Evolutionary conservation across 75 land plant species (phyloP), one percentile per base, ranked within the genome.

Genomic region (Pseudotsuga menziesii): DNA sequence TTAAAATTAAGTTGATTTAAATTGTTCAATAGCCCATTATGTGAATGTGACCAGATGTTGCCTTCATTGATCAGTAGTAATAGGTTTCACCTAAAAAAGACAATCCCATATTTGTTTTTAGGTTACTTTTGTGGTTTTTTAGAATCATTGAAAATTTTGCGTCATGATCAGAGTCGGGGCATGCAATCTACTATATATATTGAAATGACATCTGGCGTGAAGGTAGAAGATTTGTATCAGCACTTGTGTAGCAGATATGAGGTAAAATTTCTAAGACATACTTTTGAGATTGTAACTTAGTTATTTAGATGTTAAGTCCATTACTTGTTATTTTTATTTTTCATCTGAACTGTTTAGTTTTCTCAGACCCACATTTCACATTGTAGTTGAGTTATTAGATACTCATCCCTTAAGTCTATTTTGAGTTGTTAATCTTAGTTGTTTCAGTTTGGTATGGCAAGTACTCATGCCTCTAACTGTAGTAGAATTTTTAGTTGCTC

Each of bases 171-270:
- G 99, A 96, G 85, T 73, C 99, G 98, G 71, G 99, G 99, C 58
- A 96, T 96, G 99, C 91, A 90, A 76, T 94, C 99, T 78, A 94
- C 94, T 26, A 94, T 96, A 76, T 94, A 94, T 77, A 93, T 96
- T 25, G 86, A 94, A 82, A 88, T 96, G 93, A 78, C 90, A 67
- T 76, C 87, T 72, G 99, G 93, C 35, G 93, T 88, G 61, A 84
- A 88, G 41, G 41, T 70, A 62, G 86, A 92, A 19, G 98, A 94
- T 77, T 76, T 95, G 61, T 79, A 86, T 60, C 80, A 91, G 27
- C 86, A 86, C 70, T 73, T 95, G 19, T 77, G 56, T 14, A 69
- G 59, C 4, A 73, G 75, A 58, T 95, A 88, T 82, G 76, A 89
- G 87, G 98, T 95, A 86, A 78, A 0, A 52, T 69, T 73, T 73